phyloP scores from a whole-genome alignment of 441 rosid species.

The Euphorbia celastroides region DNA sequence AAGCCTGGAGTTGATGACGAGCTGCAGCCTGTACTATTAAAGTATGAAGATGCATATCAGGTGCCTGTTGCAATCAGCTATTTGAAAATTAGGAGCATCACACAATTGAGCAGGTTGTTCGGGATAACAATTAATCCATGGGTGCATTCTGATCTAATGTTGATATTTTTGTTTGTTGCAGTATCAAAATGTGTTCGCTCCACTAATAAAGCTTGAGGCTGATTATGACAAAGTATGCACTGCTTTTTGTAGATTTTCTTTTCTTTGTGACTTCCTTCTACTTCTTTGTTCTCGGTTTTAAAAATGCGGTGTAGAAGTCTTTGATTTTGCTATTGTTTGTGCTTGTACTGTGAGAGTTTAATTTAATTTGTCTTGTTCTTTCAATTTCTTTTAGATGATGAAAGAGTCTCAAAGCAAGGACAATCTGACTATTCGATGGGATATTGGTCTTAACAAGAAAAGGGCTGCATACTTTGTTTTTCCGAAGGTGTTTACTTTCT shows the following conservation, averaged over 20 bases:
- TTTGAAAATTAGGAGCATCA: constrained; percentile 13
- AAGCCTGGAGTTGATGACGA: constrained; percentile 99
- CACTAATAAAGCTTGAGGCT: constrained; percentile 98
- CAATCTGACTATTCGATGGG: constrained; percentile 94
- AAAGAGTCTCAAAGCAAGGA: constrained; percentile 99
- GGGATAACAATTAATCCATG: constrained; percentile 1
- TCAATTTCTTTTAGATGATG: constrained; percentile 68
- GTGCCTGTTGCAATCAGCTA: constrained; percentile 28
- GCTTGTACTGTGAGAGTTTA: neutral
- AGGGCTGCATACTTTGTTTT: constrained; percentile 92
- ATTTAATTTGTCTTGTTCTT: constrained; percentile 15
- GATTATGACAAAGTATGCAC: constrained; percentile 91
- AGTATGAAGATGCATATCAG: constrained; percentile 99
- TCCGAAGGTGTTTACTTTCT: constrained; percentile 63
- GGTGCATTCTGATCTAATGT: constrained; percentile 19
- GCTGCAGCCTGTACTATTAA: constrained; percentile 87
- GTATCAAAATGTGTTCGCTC: constrained; percentile 99
- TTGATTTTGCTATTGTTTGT: neutral
- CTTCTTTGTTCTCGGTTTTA: too few species aligned
- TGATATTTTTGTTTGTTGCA: constrained; percentile 36
- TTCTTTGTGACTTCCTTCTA: neutral
- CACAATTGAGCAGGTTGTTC: neutral
- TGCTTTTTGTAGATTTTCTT: constrained; percentile 7
- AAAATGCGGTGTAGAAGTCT: too few species aligned
- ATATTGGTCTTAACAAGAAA: constrained; percentile 96